Evolutionary conservation across 1,284 basidiomycete species (phyloP), one percentile per base, ranked within the genome.

Genomic region (Cutaneotrichosporon sp.): DNA sequence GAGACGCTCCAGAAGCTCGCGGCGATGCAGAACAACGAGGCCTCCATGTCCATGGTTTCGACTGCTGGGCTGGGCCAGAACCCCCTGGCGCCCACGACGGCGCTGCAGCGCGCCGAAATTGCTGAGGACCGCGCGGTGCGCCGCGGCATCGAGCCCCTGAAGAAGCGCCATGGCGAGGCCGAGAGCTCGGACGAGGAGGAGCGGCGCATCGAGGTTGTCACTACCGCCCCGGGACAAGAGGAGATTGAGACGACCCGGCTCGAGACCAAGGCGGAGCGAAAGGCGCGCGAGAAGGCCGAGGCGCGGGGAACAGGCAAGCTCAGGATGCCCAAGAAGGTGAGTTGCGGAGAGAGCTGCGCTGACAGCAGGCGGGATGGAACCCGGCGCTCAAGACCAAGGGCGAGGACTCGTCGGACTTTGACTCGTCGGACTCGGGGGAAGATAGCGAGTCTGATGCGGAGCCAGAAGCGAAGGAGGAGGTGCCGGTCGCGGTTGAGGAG

Each of bases 91-190:
- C 78, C 78, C 1, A 70, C 71, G 2, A 79, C 74, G 34, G 78
- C 79, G 0, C 60, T 72, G 49, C 71, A 80, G 47, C 87, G 95
- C 72, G 89, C 89, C 0, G 86, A 90, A 51, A 87, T 87, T 72
- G 89, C 91, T 64, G 91, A 92, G 76, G 87, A 86, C 68, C 82
- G 88, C 14, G 84, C 85, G 61, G 86, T 88, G 13, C 82, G 89
- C 54, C 83, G 90, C 54, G 86, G 87, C 59, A 87, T 87, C 83
- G 83, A 73, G 67, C 85, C 85, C 70, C 81, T 82, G 33, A 76
- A 80, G 43, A 81, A 77, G 52, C 83, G 81, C 61, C 80, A 79
- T 83, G 83, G 51, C 80, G 71, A 86, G 81, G 34, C 87, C 85
- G 68, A 65, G 47, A 54, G 59, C 80, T 70, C 84, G 84, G 72